Conservation (phyloP, 192 early-diverging fungal species). For the Backusella luteola region DNA sequence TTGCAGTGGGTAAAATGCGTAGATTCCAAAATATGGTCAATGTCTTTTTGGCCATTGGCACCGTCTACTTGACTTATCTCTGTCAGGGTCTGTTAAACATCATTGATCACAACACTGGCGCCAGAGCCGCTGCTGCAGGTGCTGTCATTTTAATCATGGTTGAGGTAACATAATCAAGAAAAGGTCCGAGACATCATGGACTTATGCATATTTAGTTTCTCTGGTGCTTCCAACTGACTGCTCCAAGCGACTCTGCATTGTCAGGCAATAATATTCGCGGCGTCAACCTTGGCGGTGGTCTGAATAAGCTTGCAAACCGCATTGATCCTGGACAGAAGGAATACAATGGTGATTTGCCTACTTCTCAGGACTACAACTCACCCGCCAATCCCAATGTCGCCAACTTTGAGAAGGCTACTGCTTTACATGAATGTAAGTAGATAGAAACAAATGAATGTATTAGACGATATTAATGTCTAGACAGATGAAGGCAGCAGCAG, state of each 20-base stretch:
- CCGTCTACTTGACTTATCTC: conserved; percentile 23
- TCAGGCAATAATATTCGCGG: neutral
- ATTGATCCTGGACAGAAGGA: neutral
- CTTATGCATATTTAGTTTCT: conserved; percentile 39
- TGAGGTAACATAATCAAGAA: conserved; percentile 16
- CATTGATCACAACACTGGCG: neutral
- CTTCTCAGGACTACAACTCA: neutral
- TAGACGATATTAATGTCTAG: neutral
- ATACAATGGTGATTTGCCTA: neutral
- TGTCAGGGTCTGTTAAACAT: neutral
- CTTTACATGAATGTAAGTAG: conserved; percentile 5
- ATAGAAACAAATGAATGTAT: neutral
- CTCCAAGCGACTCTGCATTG: conserved; percentile 54
- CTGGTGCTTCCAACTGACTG: conserved; percentile 66
- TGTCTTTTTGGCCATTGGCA: conserved; percentile 23
- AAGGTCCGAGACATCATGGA: neutral
- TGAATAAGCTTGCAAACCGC: neutral
- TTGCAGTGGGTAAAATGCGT: neutral
- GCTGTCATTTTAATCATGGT: conserved; percentile 31
- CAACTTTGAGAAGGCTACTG: neutral
- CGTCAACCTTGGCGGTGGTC: conserved; percentile 9
- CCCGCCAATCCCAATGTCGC: neutral
- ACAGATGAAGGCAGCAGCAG: conserved; percentile 81
- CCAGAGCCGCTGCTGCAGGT: conserved; percentile 29
- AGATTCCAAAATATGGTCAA: conserved; percentile 12